Percentiles rank a stretch among this genome's conserved stretches.
Conservation (phyloP, 345 rosid species). For the Anastatica hierochuntica region DNA sequence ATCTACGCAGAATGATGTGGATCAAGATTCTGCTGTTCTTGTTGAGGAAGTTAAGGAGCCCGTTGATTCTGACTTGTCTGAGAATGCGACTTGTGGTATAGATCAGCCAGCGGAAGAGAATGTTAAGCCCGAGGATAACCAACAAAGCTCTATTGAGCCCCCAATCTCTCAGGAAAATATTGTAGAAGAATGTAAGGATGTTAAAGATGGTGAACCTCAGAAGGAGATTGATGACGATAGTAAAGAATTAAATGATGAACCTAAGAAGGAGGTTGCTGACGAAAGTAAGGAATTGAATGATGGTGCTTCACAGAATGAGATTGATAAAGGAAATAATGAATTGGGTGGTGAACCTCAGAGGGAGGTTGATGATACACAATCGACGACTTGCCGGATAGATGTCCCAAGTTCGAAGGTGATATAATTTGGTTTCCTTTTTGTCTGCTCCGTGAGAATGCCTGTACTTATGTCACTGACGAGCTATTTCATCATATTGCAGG, state of each 20-base stretch:
- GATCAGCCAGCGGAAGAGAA: constrained; percentile 13
- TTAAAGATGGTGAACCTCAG: constrained; percentile 1
- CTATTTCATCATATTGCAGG: constrained; percentile 33
- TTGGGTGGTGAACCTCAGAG: constrained; percentile 15
- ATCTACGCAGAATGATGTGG: constrained; percentile 8
- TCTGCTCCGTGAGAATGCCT: not conserved
- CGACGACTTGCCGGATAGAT: constrained; percentile 42
- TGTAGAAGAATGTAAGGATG: constrained; percentile 6
- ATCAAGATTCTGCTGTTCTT: constrained; percentile 2
- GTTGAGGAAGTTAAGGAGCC: constrained; percentile 7
- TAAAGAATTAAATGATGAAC: not conserved
- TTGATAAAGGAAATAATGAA: not conserved
- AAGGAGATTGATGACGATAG: constrained; percentile 5
- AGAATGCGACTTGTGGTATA: not conserved
- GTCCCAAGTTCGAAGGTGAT: constrained; percentile 77
- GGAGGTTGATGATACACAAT: constrained; percentile 16
- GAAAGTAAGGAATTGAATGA: constrained; percentile 8
- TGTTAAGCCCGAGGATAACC: constrained; percentile 15
- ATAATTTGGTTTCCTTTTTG: not conserved
- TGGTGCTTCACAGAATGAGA: constrained; percentile 4
- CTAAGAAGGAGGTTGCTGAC: not conserved
- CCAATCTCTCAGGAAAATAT: not conserved
- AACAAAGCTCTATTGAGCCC: constrained; percentile 11
- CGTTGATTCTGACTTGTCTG: constrained; percentile 11
- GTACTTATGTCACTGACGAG: not conserved